A percentile compares a stretch with the other conserved stretches of the same genome.
phyloP scores from a whole-genome alignment of 2,329 filamentous ascomycete genomes.

The Penicillium sp. region DNA sequence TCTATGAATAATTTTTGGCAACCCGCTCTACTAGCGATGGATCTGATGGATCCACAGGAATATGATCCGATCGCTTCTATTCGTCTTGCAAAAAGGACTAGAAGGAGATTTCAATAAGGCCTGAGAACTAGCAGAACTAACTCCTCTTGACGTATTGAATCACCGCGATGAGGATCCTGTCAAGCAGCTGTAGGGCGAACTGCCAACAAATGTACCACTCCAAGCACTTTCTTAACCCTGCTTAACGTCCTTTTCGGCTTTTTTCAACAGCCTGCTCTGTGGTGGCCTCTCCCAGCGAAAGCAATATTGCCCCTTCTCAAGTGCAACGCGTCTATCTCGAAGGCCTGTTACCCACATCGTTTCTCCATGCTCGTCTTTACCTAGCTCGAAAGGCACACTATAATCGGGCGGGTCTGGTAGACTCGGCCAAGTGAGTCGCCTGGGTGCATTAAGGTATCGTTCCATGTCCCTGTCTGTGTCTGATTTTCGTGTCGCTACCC shows the following conservation, averaged over 20 bases:
- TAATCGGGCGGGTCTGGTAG: conserved; percentile 16
- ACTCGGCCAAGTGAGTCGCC: conserved; percentile 17
- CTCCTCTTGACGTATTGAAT: too few species aligned
- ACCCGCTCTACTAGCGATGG: conserved; percentile 11
- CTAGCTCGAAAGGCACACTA: conserved; percentile 16
- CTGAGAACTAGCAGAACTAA: too few species aligned
- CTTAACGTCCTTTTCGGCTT: conserved; percentile 6
- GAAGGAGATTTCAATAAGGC: too few species aligned
- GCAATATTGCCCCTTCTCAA: conserved; percentile 17
- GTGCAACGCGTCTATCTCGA: conserved; percentile 11
- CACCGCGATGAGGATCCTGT: too few species aligned
- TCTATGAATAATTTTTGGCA: conserved; percentile 16
- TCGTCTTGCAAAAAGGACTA: too few species aligned
- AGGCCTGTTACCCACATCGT: conserved; percentile 11
- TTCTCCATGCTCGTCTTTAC: conserved; percentile 11
- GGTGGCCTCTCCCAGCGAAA: conserved; percentile 21
- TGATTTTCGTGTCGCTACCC: conserved; percentile 13
- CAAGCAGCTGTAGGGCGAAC: too few species aligned
- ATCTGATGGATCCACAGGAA: conserved; percentile 11
- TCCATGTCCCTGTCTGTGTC: conserved; percentile 10
- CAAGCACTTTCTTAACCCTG: too few species aligned
- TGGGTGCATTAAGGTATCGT: conserved; percentile 20
- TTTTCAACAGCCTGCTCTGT: conserved; percentile 11
- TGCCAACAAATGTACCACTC: too few species aligned
- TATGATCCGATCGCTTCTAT: conserved; percentile 8